These are phyloP conservation scores for Penicillium sclerotiorum DNA, from an alignment of 2,329 filamentous ascomycete genomes.

Conservation along the genomic window DNA sequence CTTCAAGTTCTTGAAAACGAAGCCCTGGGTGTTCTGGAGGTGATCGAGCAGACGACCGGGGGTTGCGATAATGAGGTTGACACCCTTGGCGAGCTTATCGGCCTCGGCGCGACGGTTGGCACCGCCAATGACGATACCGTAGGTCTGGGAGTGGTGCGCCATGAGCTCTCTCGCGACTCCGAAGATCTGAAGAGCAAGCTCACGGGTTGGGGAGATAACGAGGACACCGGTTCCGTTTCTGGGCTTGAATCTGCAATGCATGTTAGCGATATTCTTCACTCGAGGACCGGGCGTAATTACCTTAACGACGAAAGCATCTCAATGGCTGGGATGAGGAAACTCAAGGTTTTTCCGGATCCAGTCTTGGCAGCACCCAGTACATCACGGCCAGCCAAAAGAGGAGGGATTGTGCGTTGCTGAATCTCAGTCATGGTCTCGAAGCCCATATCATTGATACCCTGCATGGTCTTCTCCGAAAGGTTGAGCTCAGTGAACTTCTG, in stretches of 20 bases:
- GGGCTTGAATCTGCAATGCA: conserved; percentile 88
- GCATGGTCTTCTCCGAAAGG: conserved; percentile 84
- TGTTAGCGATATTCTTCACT: no score
- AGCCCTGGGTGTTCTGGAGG: conserved; percentile 85
- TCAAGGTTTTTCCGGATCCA: conserved; percentile 90
- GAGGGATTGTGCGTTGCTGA: conserved; percentile 83
- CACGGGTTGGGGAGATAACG: conserved; percentile 88
- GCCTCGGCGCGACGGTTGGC: conserved; percentile 89
- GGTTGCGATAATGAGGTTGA: conserved; percentile 92
- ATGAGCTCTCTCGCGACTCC: conserved; percentile 92
- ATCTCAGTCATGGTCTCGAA: conserved; percentile 97
- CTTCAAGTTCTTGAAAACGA: conserved; percentile 89
- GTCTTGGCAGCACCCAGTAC: conserved; percentile 76
- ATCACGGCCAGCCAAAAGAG: conserved; percentile 84
- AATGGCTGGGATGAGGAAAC: conserved; percentile 90
- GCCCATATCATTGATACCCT: conserved; percentile 86
- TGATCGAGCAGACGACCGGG: conserved; percentile 92
- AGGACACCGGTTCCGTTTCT: conserved; percentile 90
- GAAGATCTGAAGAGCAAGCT: conserved; percentile 94
- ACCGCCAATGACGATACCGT: conserved; percentile 93
- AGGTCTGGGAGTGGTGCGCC: conserved; percentile 90
- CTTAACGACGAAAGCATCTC: conserved; percentile 96
- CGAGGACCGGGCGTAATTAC: no score
- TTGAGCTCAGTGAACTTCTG: conserved; percentile 79
- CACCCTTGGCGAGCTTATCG: conserved; percentile 90